A percentile compares a stretch with the other conserved stretches of the same genome.
Evolutionary conservation across 306 rosid genomes (phyloP).

Genomic region (Ammopiptanthus mongolicus): DNA sequence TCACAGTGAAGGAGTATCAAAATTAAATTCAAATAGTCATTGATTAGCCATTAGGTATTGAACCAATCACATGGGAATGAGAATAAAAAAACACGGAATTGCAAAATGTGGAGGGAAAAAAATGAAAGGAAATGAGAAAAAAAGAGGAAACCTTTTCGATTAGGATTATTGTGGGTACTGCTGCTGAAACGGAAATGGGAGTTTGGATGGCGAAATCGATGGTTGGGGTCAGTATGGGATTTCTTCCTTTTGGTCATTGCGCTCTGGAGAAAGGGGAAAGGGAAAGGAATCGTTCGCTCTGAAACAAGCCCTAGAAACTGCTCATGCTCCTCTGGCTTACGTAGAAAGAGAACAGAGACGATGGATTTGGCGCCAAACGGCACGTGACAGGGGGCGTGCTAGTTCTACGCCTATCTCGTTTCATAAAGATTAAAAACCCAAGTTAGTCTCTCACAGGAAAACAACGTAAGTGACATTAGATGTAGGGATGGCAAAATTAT

Average conservation of each 20-base stretch:
- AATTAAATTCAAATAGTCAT: too few relatives aligned
- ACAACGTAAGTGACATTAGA: too few relatives aligned
- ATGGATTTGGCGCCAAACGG: constrained; percentile 36
- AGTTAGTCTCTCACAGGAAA: too few relatives aligned
- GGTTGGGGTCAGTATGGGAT: constrained; percentile 4
- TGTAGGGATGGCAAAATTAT: too few relatives aligned
- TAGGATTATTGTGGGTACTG: constrained; percentile 2
- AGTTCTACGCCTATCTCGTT: neutral
- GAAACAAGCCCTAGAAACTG: neutral
- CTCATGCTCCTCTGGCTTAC: neutral
- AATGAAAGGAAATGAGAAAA: neutral
- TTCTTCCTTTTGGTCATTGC: constrained; percentile 38
- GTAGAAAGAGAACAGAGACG: neutral
- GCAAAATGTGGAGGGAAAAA: neutral
- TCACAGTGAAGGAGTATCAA: too few relatives aligned
- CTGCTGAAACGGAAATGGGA: neutral
- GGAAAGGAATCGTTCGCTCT: neutral
- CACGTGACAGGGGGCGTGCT: neutral
- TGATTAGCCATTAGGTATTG: neutral
- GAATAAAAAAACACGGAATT: neutral
- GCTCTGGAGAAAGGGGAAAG: neutral
- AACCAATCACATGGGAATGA: neutral
- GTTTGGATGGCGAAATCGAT: constrained; percentile 11
- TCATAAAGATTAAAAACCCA: too few relatives aligned
- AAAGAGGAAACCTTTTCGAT: constrained; percentile 7